Conservation (phyloP, 331 rosid genomes). For the Ulmus americana region DNA sequence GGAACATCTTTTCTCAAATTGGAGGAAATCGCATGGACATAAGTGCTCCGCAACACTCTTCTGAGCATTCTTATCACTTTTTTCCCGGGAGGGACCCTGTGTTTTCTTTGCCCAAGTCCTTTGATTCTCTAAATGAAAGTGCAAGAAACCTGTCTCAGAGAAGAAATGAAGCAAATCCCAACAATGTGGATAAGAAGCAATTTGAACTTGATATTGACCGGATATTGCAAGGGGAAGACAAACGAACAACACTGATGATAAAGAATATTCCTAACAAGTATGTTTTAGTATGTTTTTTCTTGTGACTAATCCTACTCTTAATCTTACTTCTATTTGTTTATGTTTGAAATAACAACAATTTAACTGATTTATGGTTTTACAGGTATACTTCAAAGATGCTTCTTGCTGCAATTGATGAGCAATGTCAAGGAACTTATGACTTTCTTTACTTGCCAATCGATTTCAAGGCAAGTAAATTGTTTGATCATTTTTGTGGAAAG, state of each 20-base stretch:
- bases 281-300: not conserved
- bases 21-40: conserved; percentile 55
- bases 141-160: conserved; percentile 62
- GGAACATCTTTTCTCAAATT: conserved; percentile 55
- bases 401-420: conserved; percentile 79
- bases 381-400: conserved; percentile 94
- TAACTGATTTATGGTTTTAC: conserved; percentile 14
- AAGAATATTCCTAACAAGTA: conserved; percentile 91
- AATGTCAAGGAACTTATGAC: conserved; percentile 81
- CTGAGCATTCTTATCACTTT: conserved; percentile 52
- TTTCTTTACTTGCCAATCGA: conserved; percentile 85
- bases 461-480: conserved; percentile 60
- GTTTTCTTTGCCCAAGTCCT: conserved; percentile 49
- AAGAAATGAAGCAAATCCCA: conserved; percentile 57
- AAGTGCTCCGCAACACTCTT: conserved; percentile 53
- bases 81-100: conserved; percentile 61
- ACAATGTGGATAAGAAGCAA: conserved; percentile 60
- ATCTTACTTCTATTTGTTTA: too few relatives aligned
- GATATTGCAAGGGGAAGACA: conserved; percentile 63
- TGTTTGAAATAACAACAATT: not conserved
- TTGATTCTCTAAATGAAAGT: conserved; percentile 60
- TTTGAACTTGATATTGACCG: conserved; percentile 71
- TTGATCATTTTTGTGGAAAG: conserved; percentile 15
- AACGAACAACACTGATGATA: conserved; percentile 73
- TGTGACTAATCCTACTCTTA: not conserved